Percentiles rank a stretch among this genome's conserved stretches.
These are phyloP conservation scores for Petunia secreta DNA, from an alignment of 257 asterid species.

Conservation along the genomic window DNA sequence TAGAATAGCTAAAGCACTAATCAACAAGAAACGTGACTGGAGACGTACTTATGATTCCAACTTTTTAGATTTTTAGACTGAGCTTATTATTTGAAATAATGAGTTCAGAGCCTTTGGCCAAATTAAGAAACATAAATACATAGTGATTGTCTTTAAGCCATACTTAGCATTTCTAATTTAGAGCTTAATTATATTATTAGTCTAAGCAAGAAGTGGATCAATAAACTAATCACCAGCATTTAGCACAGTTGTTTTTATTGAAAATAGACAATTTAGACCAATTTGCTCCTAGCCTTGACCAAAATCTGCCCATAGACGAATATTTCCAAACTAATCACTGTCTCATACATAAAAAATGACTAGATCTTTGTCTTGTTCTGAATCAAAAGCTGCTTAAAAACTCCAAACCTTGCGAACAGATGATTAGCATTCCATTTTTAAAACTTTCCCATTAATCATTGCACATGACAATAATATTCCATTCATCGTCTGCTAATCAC, in stretches of 20 bases:
- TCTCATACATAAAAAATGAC: conserved; percentile 32
- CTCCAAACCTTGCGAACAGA: not conserved
- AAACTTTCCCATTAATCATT: conserved; percentile 37
- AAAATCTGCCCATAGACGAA: conserved; percentile 29
- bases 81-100: too few relatives aligned
- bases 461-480: conserved; percentile 48
- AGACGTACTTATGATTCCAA: too few relatives aligned
- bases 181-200: not conserved
- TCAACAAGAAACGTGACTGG: not conserved
- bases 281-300: conserved; percentile 41
- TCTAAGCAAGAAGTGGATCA: not conserved
- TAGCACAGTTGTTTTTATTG: not conserved
- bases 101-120: not conserved
- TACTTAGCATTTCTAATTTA: not conserved
- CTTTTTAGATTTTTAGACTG: too few relatives aligned
- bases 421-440: not conserved
- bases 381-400: conserved; percentile 18
- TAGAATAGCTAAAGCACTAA: not conserved
- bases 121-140: not conserved
- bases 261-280: conserved; percentile 30
- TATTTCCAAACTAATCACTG: conserved; percentile 42
- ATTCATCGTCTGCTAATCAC: conserved; percentile 32
- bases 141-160: not conserved
- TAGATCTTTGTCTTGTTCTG: conserved; percentile 35
- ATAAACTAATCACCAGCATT: not conserved